Evolutionary conservation across 768 basidiomycete species (phyloP).

Genomic region (Trametes elegans): DNA sequence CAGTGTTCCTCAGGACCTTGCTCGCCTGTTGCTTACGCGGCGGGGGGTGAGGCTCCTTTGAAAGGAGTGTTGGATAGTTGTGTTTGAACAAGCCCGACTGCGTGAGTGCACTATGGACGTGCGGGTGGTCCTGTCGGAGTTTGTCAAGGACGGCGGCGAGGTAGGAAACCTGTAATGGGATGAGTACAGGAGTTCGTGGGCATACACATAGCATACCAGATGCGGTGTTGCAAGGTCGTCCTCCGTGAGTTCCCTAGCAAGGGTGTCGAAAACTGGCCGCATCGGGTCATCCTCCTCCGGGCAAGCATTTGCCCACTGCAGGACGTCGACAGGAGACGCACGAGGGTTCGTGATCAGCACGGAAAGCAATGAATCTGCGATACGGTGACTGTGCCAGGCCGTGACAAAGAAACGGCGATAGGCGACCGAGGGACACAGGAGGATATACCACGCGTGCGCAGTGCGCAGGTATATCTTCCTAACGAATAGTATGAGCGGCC

Average conservation of each 20-base stretch:
- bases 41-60: neutral
- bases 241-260: neutral
- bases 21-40: too few species aligned
- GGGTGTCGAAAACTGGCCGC: neutral
- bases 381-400: constrained; percentile 50
- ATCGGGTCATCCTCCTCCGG: neutral
- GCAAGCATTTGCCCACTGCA: neutral
- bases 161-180: neutral
- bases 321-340: neutral
- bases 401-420: constrained; percentile 46
- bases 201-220: neutral
- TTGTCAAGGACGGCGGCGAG: neutral
- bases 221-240: neutral
- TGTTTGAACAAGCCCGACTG: neutral
- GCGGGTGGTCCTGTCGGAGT: neutral
- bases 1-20: neutral
- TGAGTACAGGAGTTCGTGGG: neutral
- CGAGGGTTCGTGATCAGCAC: constrained; percentile 22
- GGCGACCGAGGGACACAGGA: constrained; percentile 43
- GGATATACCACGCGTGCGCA: constrained; percentile 66
- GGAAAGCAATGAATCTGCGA: constrained; percentile 36
- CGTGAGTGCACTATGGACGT: neutral
- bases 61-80: neutral
- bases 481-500: neutral
- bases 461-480: constrained; percentile 70